Conservation (phyloP, 1,284 basidiomycete genomes). For the Ceratobasidium sp. region DNA sequence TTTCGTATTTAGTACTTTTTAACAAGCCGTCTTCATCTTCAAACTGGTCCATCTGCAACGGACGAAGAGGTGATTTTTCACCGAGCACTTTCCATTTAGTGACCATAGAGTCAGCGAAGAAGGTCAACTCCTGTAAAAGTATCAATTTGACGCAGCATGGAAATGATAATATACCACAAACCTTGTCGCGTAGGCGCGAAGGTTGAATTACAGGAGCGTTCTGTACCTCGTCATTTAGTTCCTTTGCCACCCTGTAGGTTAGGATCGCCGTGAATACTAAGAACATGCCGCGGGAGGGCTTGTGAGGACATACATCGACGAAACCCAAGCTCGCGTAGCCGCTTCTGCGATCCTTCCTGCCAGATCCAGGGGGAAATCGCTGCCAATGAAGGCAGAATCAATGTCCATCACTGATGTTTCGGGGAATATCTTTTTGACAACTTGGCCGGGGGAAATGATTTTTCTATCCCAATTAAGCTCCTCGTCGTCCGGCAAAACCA, state of each 20-base stretch:
- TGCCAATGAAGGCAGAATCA: constrained; percentile 14
- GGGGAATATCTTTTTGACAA: constrained; percentile 12
- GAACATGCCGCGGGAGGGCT: neutral
- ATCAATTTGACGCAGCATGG: neutral
- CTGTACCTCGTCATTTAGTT: constrained; percentile 1
- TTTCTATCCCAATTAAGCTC: constrained; percentile 7
- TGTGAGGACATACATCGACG: constrained; percentile 2
- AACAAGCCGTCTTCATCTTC: neutral
- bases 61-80: neutral
- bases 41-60: neutral
- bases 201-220: constrained; percentile 22
- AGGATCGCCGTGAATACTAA: neutral
- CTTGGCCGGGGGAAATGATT: constrained; percentile 20
- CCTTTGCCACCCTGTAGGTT: constrained; percentile 14
- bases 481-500: constrained; percentile 11
- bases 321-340: constrained; percentile 27
- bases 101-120: constrained; percentile 24
- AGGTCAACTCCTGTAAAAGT: constrained; percentile 7
- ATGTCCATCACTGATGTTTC: neutral
- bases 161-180: neutral
- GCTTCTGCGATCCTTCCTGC: constrained; percentile 19
- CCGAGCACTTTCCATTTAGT: constrained; percentile 18
- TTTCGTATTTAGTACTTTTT: constrained; percentile 1
- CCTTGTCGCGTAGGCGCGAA: constrained; percentile 9
- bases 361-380: neutral